Evolutionary conservation across 2,329 filamentous ascomycete species (phyloP), one percentile per base, ranked within the genome.

Genomic region (Diaporthe humulicola): DNA sequence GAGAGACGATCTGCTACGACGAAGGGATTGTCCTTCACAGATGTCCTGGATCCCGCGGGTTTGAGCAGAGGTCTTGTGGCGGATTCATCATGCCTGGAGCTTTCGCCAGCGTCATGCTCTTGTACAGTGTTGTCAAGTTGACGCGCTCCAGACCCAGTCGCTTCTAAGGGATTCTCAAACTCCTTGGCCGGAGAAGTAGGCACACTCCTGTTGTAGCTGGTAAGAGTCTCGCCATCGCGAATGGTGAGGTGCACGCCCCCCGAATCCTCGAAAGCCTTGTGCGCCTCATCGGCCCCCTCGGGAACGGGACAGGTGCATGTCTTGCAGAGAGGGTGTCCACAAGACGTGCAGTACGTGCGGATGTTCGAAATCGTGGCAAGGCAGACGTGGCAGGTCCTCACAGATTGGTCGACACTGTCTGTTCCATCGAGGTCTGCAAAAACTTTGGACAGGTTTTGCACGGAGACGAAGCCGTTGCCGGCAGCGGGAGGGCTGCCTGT

Each of bases 331-430:
- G 82, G 84, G 78, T 91, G 89, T 1, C 87, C 87, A 77, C 89
- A 91, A 56, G 84, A 84, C 40, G 82, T 79, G 77, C 88, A 91
- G 60, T 83, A 83, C 12, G 81, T 81, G 40, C 82, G 81, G 17
- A 82, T 81, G 58, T 30, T 58, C 22, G 73, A 81, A 50, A 86
- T 83, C 54, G 81, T 82, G 58, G 84, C 83, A 17, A 85, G 85
- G 77, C 89, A 91, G 14, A 87, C 80, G 77, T 90, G 89, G 75
- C 89, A 91, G 36, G 86, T 80, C 70, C 83, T 85, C 54, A 61
- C 19, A 19, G 45, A 36, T 8, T 36, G 69, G 12, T 57, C 38
- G n/a, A 48, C 52, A 15, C 73, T 76, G 61, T 58, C 73, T 74
- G 81, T 82, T 58, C 83, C 82, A 79, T 83, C 82, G 75, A 81